Base-by-base conservation (phyloP, 805 yeast species). In the Groenewaldozyma salmanticensis region DNA sequence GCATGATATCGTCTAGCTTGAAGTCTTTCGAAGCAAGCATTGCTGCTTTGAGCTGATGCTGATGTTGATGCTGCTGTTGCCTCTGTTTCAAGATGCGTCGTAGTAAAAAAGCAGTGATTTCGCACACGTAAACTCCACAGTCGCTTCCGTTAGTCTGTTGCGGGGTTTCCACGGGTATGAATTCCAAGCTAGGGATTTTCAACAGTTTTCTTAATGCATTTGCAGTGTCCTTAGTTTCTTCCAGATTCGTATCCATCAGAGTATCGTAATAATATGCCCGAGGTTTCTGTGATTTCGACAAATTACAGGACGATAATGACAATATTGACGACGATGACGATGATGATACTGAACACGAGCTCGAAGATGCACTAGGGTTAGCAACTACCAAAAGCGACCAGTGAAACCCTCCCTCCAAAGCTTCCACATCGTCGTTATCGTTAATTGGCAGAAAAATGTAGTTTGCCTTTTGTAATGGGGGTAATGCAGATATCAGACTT, bases 401-500 rank as follows among this genome's bases (percentile, higher is more conserved):
- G 59, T 83, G 92, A 35, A 76, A 77, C 1, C 90, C 92, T 15
- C 79, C 77, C 45, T 75, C 81, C 2, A 71, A 74, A 0, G 62
- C 61, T 33, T 37, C 42, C 24, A 75, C 62, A 41, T 77, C 80
- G 35, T 70, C 79, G 45, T 74, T 76, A 53, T 75, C 81, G 55
- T 80, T 82, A 21, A 81, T 64, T 0, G 90, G 92, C 31, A 81
- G 55, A 47, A 83, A 81, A 1, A 82, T 65, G 49, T 77, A 73
- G 11, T 64, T 59, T 2, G 75, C 61, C 1, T 59, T 49, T 11
- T 64, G 65, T 3, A 74, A 43, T 0, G 64, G 55, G 0, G 80
- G 79, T 21, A 74, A 51, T 1, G 70, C 75, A 2, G 65, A 68
- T 33, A 57, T 58, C 22, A 74, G 59, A 4, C 61, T 59, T 4